A percentile compares a stretch with the other conserved stretches of the same genome.
phyloP scores from a whole-genome alignment of 345 rosid species.

The Eutrema heterophyllum region DNA sequence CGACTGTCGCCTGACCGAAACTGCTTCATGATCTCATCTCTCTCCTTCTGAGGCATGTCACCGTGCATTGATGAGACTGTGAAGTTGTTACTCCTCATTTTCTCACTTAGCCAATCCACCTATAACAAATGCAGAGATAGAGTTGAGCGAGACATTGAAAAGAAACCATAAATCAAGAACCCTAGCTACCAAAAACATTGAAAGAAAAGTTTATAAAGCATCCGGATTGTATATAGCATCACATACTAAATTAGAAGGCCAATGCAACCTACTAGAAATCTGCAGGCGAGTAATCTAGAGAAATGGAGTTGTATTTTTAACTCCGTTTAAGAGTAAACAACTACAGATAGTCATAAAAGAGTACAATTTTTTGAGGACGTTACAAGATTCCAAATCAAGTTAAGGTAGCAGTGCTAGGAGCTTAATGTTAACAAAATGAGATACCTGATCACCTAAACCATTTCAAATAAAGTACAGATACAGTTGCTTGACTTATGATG shows the following conservation, averaged over 20 bases:
- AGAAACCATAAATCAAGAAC: not conserved
- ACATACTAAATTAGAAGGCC: not conserved
- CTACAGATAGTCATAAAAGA: not conserved
- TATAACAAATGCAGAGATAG: slow-evolving; percentile 21
- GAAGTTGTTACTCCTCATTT: slow-evolving; percentile 89
- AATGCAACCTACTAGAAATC: not conserved
- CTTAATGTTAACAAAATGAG: not conserved
- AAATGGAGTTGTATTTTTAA: not conserved
- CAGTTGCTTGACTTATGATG: not conserved
- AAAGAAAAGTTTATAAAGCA: not conserved
- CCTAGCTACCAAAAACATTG: not conserved
- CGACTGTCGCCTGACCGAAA: slow-evolving; percentile 80
- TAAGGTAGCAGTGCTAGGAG: not conserved
- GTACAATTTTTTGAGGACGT: not conserved
- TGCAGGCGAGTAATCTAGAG: not conserved
- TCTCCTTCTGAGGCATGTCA: slow-evolving; percentile 98
- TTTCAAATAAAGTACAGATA: not conserved
- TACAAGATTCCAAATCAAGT: slow-evolving; percentile 4
- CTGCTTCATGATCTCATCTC: slow-evolving; percentile 87
- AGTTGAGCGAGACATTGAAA: not conserved
- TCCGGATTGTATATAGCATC: not conserved
- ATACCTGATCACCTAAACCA: slow-evolving; percentile 32
- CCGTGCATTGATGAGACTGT: slow-evolving; percentile 99
- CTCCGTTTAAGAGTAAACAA: not conserved
- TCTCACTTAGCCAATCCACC: slow-evolving; percentile 99